These are phyloP conservation scores for Solidago caesia DNA, from an alignment of 129 eudicot genomes.

Conservation along the genomic window DNA sequence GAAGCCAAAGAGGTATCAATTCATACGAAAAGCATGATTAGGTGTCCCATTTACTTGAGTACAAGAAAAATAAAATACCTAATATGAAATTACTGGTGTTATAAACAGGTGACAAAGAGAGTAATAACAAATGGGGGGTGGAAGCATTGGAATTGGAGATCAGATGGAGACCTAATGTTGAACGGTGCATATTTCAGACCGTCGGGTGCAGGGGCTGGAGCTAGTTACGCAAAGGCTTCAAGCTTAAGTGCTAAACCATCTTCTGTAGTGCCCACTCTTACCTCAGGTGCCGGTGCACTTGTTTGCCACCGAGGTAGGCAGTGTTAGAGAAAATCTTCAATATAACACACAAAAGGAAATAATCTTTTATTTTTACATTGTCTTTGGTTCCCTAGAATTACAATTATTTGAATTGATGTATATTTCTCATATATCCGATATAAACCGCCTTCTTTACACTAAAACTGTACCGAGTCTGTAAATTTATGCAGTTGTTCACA, in stretches of 20 bases:
- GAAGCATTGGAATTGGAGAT: constrained; percentile 90
- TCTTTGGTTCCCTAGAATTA: constrained; percentile 22
- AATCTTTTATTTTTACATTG: constrained; percentile 17
- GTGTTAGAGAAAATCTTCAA: constrained; percentile 37
- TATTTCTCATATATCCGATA: constrained; percentile 6
- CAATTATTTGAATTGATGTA: constrained; percentile 23
- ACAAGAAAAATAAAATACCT: background rate
- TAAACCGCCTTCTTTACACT: constrained; percentile 17
- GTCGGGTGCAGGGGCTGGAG: constrained; percentile 79
- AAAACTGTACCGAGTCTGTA: constrained; percentile 18
- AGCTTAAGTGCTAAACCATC: constrained; percentile 93
- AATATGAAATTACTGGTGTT: background rate
- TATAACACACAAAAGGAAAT: constrained; percentile 12
- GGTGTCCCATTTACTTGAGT: background rate
- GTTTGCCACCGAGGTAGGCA: constrained; percentile 55
- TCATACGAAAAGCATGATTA: background rate
- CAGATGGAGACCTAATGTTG: constrained; percentile 76
- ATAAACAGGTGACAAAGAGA: constrained; percentile 74
- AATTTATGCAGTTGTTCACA: constrained; percentile 22
- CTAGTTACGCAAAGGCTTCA: constrained; percentile 87
- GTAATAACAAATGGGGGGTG: constrained; percentile 42
- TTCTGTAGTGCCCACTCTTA: constrained; percentile 64
- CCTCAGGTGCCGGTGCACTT: constrained; percentile 80
- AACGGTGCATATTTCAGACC: constrained; percentile 83
- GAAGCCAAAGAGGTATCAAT: constrained; percentile 65